Percentiles rank a stretch among this genome's conserved stretches.
These are phyloP conservation scores for Neofusicoccum umdonicola DNA, from an alignment of 2,329 filamentous ascomycete genomes.

Conservation along the genomic window DNA sequence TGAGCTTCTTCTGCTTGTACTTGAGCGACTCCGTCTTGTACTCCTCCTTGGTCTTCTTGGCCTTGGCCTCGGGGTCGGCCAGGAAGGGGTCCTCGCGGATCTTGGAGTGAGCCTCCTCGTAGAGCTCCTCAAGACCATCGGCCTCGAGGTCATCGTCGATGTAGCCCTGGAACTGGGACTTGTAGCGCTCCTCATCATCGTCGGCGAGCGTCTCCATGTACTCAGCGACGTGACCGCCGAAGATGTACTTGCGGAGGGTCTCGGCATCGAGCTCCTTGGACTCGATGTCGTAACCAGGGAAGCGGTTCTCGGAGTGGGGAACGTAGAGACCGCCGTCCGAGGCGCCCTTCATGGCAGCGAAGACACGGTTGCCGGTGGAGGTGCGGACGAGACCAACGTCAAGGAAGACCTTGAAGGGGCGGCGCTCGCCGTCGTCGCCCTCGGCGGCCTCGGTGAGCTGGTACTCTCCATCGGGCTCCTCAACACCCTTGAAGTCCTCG, in stretches of 20 bases:
- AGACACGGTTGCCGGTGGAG: conserved; percentile 97
- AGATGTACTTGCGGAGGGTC: conserved; percentile 98
- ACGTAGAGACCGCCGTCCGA: conserved; percentile 96
- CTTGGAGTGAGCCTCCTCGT: conserved; percentile 88
- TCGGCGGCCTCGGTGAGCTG: conserved; percentile 91
- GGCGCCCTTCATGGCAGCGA: conserved; percentile 99
- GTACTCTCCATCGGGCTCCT: conserved; percentile 96
- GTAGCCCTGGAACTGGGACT: conserved; percentile 97
- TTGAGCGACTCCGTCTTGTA: conserved; percentile 96
- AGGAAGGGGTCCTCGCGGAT: conserved; percentile 98
- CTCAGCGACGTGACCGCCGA: conserved; percentile 95
- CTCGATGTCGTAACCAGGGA: conserved; percentile 98
- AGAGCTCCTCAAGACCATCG: conserved; percentile 94
- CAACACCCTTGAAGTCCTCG: conserved; percentile 89
- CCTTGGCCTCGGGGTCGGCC: conserved; percentile 71
- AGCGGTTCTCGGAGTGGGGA: conserved; percentile 98
- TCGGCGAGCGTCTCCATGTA: conserved; percentile 99
- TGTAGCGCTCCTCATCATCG: conserved; percentile 99
- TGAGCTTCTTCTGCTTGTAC: conserved; percentile 74
- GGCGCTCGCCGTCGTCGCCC: conserved; percentile 86
- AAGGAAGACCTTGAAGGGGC: conserved; percentile 98
- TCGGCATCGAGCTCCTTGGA: conserved; percentile 96
- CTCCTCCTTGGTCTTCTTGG: conserved; percentile 97
- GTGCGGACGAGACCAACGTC: conserved; percentile 97
- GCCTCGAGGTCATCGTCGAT: conserved; percentile 96